These are phyloP conservation scores for Rhizomucor pusillus DNA, from an alignment of 371 early-diverging fungal genomes.

Conservation along the genomic window DNA sequence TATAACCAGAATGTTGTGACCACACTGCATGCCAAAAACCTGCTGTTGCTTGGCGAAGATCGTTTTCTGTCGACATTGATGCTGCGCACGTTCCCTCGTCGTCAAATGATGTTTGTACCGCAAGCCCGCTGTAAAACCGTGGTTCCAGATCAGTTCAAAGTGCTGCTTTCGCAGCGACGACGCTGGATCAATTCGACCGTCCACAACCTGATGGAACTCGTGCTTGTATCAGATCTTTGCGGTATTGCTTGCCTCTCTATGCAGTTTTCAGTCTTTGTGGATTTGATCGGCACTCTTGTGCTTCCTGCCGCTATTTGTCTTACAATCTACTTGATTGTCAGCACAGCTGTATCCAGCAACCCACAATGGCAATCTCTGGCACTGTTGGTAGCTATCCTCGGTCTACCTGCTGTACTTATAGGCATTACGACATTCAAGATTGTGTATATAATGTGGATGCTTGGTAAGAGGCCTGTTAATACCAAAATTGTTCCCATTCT, in stretches of 20 bases:
- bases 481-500: neutral
- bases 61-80: constrained; percentile 94
- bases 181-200: constrained; percentile 94
- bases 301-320: constrained; percentile 79
- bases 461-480: constrained; percentile 33
- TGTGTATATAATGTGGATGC: constrained; percentile 78
- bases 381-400: constrained; percentile 63
- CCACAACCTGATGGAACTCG: constrained; percentile 88
- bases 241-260: constrained; percentile 86
- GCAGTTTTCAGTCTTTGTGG: constrained; percentile 84
- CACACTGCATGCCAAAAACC: constrained; percentile 94
- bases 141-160: constrained; percentile 78
- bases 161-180: constrained; percentile 82
- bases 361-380: constrained; percentile 67
- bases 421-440: constrained; percentile 80
- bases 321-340: constrained; percentile 51
- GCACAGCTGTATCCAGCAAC: constrained; percentile 43
- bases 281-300: constrained; percentile 80
- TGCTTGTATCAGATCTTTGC: constrained; percentile 81
- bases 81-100: constrained; percentile 89
- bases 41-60: constrained; percentile 95
- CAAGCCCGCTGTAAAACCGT: constrained; percentile 81
- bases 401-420: constrained; percentile 86
- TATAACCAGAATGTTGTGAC: constrained; percentile 91
- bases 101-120: constrained; percentile 93